Percentiles rank a stretch among this genome's conserved stretches.
phyloP scores from a whole-genome alignment of 495 filamentous ascomycete genomes.

The Saxophila tyrrhenica region DNA sequence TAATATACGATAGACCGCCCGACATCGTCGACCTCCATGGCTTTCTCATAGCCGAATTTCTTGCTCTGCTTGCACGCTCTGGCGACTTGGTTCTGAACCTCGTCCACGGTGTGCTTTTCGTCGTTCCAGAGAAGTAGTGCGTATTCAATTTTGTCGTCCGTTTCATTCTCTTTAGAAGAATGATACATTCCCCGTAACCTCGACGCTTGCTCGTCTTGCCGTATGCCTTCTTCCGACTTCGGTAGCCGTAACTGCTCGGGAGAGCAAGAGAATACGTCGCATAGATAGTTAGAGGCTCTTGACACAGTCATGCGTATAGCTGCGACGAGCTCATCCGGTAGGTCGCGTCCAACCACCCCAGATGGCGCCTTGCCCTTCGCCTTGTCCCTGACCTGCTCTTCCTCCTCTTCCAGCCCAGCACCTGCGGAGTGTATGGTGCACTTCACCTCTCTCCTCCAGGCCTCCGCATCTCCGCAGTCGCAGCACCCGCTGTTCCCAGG shows the following conservation, averaged over 20 bases:
- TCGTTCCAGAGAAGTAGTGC: slow-evolving; percentile 94
- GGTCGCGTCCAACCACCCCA: slow-evolving; percentile 5
- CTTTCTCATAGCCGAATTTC: slow-evolving; percentile 58
- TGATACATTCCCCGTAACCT: slow-evolving; percentile 57
- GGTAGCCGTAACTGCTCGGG: slow-evolving; percentile 83
- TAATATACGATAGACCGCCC: slow-evolving; percentile 77
- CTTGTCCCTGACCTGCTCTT: slow-evolving; percentile 49
- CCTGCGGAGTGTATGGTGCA: slow-evolving; percentile 76
- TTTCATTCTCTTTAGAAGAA: slow-evolving; percentile 34
- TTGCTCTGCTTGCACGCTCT: slow-evolving; percentile 69
- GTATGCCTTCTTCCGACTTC: slow-evolving; percentile 69
- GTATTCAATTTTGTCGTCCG: slow-evolving; percentile 56
- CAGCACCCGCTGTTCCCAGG: slow-evolving; percentile 90
- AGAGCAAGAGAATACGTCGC: slow-evolving; percentile 94
- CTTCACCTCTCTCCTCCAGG: slow-evolving; percentile 76
- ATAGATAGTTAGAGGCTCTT: slow-evolving; percentile 80
- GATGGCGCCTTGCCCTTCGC: slow-evolving; percentile 40
- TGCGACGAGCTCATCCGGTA: slow-evolving; percentile 63
- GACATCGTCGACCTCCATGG: slow-evolving; percentile 76
- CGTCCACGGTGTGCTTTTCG: slow-evolving; percentile 92
- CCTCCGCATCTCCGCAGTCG: slow-evolving; percentile 90
- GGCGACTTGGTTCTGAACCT: slow-evolving; percentile 79
- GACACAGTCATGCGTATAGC: slow-evolving; percentile 75
- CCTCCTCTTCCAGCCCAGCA: slow-evolving; percentile 36
- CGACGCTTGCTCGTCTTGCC: slow-evolving; percentile 69